Base-by-base conservation (phyloP, 176 grass and related monocot genomes). In the Bolboschoenus planiculmis region DNA sequence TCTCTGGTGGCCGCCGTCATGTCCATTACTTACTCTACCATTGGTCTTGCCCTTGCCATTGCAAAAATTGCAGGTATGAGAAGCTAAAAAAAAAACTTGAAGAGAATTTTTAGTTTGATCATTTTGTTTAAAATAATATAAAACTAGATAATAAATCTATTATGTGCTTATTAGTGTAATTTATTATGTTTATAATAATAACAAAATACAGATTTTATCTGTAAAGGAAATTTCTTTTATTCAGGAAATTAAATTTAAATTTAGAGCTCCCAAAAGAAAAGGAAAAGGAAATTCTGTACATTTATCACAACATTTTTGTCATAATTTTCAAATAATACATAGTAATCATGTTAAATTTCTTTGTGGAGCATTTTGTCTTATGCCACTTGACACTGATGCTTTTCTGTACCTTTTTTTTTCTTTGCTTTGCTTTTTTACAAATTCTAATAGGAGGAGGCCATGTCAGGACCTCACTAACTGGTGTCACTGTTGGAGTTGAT, bases 1-100 rank as follows among this genome's bases (percentile, higher is more conserved):
- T 95, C 95, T 81, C 89, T 98, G 11, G 51, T 98, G 43, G 95
- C 95, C 0, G 95, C 95, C 0, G 66, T 98, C 83, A 98, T 95
- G 95, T 98, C 95, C 36, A 48, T 98, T 7, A 67, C 87, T 3
- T 98, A 98, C 84, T 93, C 95, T 6, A 55, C 47, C 81, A 95
- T 98, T 26, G 90, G 95, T 1, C 92, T 98, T 50, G 95, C 90
- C 30, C 95, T 98, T 59, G 87, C 95, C 24, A 91, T 95, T 20
- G 95, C 89, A 26, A 98, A 76, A 33, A 98, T 98, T 16, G 90
- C 91, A 86, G 95, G 94, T 97, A 54, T 40, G 13, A 20, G 9
- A 39, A 10, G 21, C 33, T 43, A 27, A 31, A 26, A 46, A 46
- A n/a, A 44, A 21, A 26, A 44, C 9, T n/a, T 5, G 10, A 44